Conservation (phyloP, 768 basidiomycete genomes). For the Podaxis carcinomalis region DNA sequence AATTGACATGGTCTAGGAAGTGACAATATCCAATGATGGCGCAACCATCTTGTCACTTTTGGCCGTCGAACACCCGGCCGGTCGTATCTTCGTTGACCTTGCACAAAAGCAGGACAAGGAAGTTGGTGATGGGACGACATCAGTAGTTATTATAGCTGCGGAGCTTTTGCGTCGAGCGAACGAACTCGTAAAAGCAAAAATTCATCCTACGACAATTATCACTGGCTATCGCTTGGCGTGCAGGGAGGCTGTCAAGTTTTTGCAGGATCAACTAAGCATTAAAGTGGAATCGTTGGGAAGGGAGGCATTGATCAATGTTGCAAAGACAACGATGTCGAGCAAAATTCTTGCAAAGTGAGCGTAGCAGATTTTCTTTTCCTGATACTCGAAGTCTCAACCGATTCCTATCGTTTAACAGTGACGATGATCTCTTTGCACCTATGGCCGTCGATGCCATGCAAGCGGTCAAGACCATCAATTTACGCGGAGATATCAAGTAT, state of each 20-base stretch:
- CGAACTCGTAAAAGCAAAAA: slow-evolving; percentile 96
- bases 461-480: slow-evolving; percentile 91
- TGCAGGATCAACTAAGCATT: slow-evolving; percentile 95
- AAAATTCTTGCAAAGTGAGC: slow-evolving; percentile 96
- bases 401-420: slow-evolving; percentile 42
- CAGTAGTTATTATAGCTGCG: slow-evolving; percentile 97
- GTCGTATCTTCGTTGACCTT: slow-evolving; percentile 95
- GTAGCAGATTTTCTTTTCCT: background rate
- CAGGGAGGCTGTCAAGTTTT: slow-evolving; percentile 94
- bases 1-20: slow-evolving; percentile 60
- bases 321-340: slow-evolving; percentile 98
- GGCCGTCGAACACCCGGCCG: slow-evolving; percentile 95
- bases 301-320: slow-evolving; percentile 91
- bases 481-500: slow-evolving; percentile 95
- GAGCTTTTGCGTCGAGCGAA: slow-evolving; percentile 94
- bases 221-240: slow-evolving; percentile 97
- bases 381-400: background rate
- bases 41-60: slow-evolving; percentile 96
- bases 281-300: slow-evolving; percentile 91
- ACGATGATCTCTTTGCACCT: slow-evolving; percentile 96
- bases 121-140: slow-evolving; percentile 98
- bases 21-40: slow-evolving; percentile 99
- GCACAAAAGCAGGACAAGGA: slow-evolving; percentile 99
- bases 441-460: slow-evolving; percentile 99
- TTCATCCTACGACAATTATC: slow-evolving; percentile 99